Conservation (phyloP, 1,139 yeast genomes). For the Scheffersomyces insectosa region DNA sequence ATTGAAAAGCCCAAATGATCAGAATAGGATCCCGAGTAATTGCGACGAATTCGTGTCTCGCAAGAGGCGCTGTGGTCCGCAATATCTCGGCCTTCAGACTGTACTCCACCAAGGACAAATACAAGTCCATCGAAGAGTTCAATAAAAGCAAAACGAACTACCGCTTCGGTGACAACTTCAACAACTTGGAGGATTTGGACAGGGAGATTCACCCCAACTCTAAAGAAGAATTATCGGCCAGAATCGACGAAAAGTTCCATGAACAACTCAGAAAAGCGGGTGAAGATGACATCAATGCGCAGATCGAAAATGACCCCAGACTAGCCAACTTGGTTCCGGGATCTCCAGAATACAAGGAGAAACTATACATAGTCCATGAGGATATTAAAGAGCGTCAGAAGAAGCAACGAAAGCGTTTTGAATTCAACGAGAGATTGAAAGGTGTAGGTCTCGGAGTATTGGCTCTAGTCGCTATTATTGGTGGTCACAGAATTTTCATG, state of each 20-base stretch:
- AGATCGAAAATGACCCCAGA: slow-evolving; percentile 36
- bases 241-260: slow-evolving; percentile 9
- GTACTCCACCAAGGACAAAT: slow-evolving; percentile 1
- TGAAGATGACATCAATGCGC: slow-evolving; percentile 23
- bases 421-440: slow-evolving; percentile 35
- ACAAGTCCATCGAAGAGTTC: slow-evolving; percentile 36
- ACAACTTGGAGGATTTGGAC: slow-evolving; percentile 23
- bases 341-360: slow-evolving; percentile 42
- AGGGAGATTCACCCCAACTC: slow-evolving; percentile 11
- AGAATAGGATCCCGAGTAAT: too few species aligned
- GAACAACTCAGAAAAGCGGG: slow-evolving; percentile 11
- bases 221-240: slow-evolving; percentile 9
- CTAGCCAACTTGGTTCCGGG: slow-evolving; percentile 30
- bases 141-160: slow-evolving; percentile 39
- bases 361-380: slow-evolving; percentile 28
- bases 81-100: not conserved
- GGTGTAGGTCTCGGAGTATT: slow-evolving; percentile 33
- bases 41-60: too few species aligned
- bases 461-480: slow-evolving; percentile 34
- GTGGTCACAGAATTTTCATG: slow-evolving; percentile 41
- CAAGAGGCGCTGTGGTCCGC: too few species aligned
- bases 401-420: slow-evolving; percentile 23
- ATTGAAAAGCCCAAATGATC: too few species aligned
- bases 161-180: slow-evolving; percentile 28
- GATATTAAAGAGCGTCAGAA: slow-evolving; percentile 25